phyloP scores from a whole-genome alignment of 2,329 filamentous ascomycete genomes.

The Gyromitra esculenta region DNA sequence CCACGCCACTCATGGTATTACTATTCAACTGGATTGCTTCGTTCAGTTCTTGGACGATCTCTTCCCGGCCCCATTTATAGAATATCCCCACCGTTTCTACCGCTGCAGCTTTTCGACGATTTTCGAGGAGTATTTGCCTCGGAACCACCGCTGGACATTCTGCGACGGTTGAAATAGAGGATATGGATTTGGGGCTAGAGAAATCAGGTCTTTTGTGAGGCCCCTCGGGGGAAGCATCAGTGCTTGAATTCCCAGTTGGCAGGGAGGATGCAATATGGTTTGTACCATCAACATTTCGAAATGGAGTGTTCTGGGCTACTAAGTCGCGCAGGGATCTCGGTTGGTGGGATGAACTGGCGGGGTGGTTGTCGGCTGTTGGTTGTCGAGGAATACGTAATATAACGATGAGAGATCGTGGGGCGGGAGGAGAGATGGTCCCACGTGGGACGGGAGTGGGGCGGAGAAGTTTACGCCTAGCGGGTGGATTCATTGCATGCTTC shows the following conservation, averaged over 20 bases:
- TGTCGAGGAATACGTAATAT: constrained; percentile 11
- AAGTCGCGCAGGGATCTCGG: background rate
- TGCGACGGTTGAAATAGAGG: constrained; percentile 1
- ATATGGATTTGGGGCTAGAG: constrained; percentile 16
- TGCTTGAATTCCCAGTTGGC: constrained; percentile 29
- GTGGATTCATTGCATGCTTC: constrained; percentile 21
- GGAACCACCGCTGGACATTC: constrained; percentile 15
- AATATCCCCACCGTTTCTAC: constrained; percentile 12
- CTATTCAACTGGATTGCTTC: constrained; percentile 20
- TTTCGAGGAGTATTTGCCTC: constrained; percentile 4
- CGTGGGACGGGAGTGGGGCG: constrained; percentile 24
- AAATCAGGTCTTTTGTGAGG: constrained; percentile 27
- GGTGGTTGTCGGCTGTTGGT: background rate
- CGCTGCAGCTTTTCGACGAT: constrained; percentile 12
- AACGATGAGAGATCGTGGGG: constrained; percentile 20
- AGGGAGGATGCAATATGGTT: background rate
- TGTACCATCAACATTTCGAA: background rate
- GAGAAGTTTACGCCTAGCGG: constrained; percentile 2
- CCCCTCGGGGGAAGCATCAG: constrained; percentile 30
- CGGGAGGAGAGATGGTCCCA: constrained; percentile 16
- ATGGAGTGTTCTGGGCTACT: background rate
- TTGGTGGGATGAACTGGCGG: background rate
- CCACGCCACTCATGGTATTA: background rate
- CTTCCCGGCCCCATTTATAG: constrained; percentile 24
- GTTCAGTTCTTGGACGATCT: constrained; percentile 20